A percentile compares a stretch with the other conserved stretches of the same genome.
These are phyloP conservation scores for Magnusiomyces starmeri DNA, from an alignment of 1,139 yeast species.

Conservation along the genomic window DNA sequence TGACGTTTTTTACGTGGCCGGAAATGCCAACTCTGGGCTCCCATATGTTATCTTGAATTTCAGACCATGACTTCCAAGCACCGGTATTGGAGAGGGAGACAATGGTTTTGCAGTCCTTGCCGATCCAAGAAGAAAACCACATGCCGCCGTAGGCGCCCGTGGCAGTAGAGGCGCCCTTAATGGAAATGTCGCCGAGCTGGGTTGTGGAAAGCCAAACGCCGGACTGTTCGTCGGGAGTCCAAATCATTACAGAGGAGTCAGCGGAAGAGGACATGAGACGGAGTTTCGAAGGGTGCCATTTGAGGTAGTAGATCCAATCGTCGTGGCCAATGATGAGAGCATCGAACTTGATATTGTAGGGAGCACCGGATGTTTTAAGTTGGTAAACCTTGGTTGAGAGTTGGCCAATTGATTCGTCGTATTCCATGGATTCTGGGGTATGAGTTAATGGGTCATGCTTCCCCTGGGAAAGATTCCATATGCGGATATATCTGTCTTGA, in stretches of 20 bases:
- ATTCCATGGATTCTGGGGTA: conserved; percentile 17
- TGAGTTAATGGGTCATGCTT: conserved; percentile 29
- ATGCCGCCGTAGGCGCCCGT: conserved; percentile 98
- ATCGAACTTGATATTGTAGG: conserved; percentile 67
- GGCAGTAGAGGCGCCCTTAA: conserved; percentile 96
- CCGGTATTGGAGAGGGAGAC: conserved; percentile 74
- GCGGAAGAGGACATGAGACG: conserved; percentile 81
- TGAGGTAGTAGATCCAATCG: conserved; percentile 86
- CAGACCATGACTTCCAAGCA: conserved; percentile 73
- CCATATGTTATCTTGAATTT: conserved; percentile 39
- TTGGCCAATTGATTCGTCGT: conserved; percentile 12
- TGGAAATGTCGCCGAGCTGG: conserved; percentile 84
- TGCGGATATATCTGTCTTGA: conserved; percentile 80
- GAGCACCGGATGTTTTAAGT: conserved; percentile 15
- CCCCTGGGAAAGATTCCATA: conserved; percentile 68
- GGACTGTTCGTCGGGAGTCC: conserved; percentile 82
- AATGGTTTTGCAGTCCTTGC: conserved; percentile 51
- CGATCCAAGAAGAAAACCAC: conserved; percentile 83
- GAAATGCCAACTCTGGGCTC: conserved; percentile 55
- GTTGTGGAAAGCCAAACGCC: conserved; percentile 86
- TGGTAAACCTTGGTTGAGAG: conserved; percentile 27
- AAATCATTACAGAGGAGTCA: conserved; percentile 89
- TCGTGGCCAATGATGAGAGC: conserved; percentile 97
- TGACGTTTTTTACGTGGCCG: conserved; percentile 68
- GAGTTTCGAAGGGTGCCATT: conserved; percentile 65